Conservation (phyloP, 129 eudicot genomes). For the Escallonia herrerae region DNA sequence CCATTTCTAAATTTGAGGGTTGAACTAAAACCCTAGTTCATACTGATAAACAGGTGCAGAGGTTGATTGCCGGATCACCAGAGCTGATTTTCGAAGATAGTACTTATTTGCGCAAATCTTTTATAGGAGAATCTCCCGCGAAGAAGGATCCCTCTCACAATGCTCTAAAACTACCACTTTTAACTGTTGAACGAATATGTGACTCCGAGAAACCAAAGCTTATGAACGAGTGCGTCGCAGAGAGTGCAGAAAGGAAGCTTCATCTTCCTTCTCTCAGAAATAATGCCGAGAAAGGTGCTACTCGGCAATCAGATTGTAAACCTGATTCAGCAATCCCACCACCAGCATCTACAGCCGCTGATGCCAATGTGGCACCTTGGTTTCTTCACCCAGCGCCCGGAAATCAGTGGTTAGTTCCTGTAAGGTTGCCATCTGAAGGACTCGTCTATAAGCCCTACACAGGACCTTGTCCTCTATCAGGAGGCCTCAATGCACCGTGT, state of each 20-base stretch:
- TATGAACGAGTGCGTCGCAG: constrained; percentile 6
- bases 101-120: constrained; percentile 18
- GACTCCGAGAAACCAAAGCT: constrained; percentile 19
- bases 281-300: constrained; percentile 9
- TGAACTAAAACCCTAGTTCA: background rate
- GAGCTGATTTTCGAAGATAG: constrained; percentile 24
- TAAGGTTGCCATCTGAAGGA: constrained; percentile 66
- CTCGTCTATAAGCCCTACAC: constrained; percentile 65
- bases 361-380: constrained; percentile 30
- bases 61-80: constrained; percentile 41
- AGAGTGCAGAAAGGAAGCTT: constrained; percentile 6
- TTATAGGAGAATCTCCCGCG: constrained; percentile 9
- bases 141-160: constrained; percentile 14
- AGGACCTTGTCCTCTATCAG: constrained; percentile 41
- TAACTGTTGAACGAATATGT: constrained; percentile 13
- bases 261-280: background rate
- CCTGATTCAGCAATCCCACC: constrained; percentile 10
- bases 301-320: constrained; percentile 9
- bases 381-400: constrained; percentile 41
- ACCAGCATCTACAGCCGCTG: constrained; percentile 19
- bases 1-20: background rate
- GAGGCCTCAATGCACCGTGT: constrained; percentile 31
- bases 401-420: constrained; percentile 66
- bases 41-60: constrained; percentile 49
- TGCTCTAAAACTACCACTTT: constrained; percentile 13